A percentile compares a stretch with the other conserved stretches of the same genome.
phyloP scores from a whole-genome alignment of 1,284 basidiomycete genomes.

The Cutaneotrichosporon dermatis region DNA sequence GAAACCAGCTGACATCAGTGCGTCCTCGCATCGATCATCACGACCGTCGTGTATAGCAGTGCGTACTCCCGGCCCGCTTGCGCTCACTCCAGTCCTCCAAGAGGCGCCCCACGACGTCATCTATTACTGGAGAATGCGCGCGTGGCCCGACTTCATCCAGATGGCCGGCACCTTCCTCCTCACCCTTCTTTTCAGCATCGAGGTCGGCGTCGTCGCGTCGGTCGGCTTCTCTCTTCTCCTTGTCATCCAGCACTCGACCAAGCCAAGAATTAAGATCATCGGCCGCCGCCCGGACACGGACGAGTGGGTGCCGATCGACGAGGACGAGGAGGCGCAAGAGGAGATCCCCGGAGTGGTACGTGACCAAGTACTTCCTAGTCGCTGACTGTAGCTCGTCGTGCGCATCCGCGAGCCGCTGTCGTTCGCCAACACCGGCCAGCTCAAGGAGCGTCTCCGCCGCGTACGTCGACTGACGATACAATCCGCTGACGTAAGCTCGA shows the following conservation, averaged over 20 bases:
- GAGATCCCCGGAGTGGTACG: slow-evolving; percentile 55
- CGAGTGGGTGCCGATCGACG: slow-evolving; percentile 72
- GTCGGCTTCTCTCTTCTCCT: slow-evolving; percentile 78
- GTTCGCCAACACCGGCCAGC: slow-evolving; percentile 67
- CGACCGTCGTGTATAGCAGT: slow-evolving; percentile 70
- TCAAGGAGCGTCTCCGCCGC: slow-evolving; percentile 71
- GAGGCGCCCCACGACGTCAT: slow-evolving; percentile 80
- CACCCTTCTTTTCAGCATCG: slow-evolving; percentile 69
- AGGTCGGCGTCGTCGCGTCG: slow-evolving; percentile 70
- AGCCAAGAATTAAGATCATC: slow-evolving; percentile 66
- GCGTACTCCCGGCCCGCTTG: slow-evolving; percentile 9
- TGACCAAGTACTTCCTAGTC: too few relatives aligned
- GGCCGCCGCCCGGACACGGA: slow-evolving; percentile 77
- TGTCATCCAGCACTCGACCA: slow-evolving; percentile 80
- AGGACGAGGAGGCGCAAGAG: slow-evolving; percentile 72
- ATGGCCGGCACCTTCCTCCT: slow-evolving; percentile 79
- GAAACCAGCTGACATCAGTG: slow-evolving; percentile 24
- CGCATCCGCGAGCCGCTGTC: slow-evolving; percentile 19
- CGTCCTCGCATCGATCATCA: slow-evolving; percentile 46
- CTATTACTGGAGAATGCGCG: slow-evolving; percentile 85
- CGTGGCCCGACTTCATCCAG: slow-evolving; percentile 77
- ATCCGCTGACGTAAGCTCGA: slow-evolving; percentile 32
- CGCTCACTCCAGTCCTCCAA: slow-evolving; percentile 55
- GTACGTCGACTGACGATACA: slow-evolving; percentile 20
- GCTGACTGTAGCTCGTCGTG: slow-evolving; percentile 39